Conservation (phyloP, 371 early-diverging fungal species). For the Actinomortierella wolfii region DNA sequence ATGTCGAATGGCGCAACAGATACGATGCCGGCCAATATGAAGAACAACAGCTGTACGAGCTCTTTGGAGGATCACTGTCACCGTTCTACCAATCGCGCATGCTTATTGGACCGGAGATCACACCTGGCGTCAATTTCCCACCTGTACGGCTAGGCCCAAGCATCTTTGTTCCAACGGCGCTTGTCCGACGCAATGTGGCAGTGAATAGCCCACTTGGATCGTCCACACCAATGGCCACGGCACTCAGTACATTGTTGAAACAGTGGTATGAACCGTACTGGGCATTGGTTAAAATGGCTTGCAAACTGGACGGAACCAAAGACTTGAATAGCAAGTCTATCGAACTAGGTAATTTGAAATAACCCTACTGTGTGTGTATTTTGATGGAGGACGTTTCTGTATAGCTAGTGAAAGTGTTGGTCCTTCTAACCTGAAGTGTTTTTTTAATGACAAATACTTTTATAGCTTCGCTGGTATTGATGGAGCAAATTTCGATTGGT, state of each 20-base stretch:
- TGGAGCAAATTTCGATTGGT: constrained; percentile 29
- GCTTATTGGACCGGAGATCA: constrained; percentile 11
- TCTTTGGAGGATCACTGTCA: constrained; percentile 33
- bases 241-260: constrained; percentile 5
- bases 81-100: constrained; percentile 25
- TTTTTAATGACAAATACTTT: neutral
- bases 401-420: too few species aligned
- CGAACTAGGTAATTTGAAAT: constrained; percentile 40
- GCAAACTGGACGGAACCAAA: constrained; percentile 23
- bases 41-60: constrained; percentile 9
- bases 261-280: constrained; percentile 38
- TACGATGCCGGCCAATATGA: constrained; percentile 8
- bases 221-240: too few species aligned
- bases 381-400: neutral
- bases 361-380: too few species aligned
- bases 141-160: constrained; percentile 38
- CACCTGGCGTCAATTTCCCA: constrained; percentile 11
- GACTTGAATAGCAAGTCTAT: constrained; percentile 15
- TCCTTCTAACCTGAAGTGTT: neutral
- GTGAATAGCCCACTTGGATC: too few species aligned
- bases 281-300: constrained; percentile 13
- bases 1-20: constrained; percentile 21
- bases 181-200: too few species aligned
- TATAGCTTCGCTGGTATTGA: constrained; percentile 26
- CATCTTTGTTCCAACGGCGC: constrained; percentile 27